Conservation (phyloP, 192 early-diverging fungal genomes). For the Piromyces finnis region DNA sequence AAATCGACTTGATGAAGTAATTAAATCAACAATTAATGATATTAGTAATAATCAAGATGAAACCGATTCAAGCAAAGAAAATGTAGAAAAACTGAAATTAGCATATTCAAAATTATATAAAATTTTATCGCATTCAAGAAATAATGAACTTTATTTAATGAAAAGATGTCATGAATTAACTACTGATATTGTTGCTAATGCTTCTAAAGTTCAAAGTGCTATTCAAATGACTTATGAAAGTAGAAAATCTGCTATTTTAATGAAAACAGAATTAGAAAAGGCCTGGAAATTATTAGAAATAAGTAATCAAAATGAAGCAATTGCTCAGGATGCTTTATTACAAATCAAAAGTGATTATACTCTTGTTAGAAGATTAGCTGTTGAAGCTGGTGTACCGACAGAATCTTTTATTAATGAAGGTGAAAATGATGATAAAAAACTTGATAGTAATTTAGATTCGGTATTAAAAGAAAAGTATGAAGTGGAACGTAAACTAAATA, state of each 20-base stretch:
- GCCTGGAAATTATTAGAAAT: constrained; percentile 36
- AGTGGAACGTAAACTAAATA: neutral
- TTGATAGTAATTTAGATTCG: neutral
- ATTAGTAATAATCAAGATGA: neutral
- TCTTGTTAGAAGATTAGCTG: neutral
- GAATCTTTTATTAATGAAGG: neutral
- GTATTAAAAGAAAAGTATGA: neutral
- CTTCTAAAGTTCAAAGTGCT: constrained; percentile 24
- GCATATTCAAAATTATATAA: constrained; percentile 15
- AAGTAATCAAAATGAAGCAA: neutral
- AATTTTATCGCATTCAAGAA: constrained; percentile 21
- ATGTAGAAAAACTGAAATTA: neutral
- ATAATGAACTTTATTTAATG: constrained; percentile 20
- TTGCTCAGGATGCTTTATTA: neutral
- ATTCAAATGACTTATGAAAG: constrained; percentile 24
- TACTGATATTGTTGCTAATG: constrained; percentile 19
- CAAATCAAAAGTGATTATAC: neutral
- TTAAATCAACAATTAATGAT: neutral
- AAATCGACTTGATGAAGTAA: neutral
- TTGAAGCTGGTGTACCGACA: neutral
- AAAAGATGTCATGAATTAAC: constrained; percentile 25
- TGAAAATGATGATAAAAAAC: neutral
- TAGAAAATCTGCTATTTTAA: constrained; percentile 13
- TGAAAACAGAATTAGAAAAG: constrained; percentile 31
- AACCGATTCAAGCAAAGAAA: neutral